Evolutionary conservation across 176 grass and related monocot species (phyloP).

Genomic region (Metroxylon sagu): DNA sequence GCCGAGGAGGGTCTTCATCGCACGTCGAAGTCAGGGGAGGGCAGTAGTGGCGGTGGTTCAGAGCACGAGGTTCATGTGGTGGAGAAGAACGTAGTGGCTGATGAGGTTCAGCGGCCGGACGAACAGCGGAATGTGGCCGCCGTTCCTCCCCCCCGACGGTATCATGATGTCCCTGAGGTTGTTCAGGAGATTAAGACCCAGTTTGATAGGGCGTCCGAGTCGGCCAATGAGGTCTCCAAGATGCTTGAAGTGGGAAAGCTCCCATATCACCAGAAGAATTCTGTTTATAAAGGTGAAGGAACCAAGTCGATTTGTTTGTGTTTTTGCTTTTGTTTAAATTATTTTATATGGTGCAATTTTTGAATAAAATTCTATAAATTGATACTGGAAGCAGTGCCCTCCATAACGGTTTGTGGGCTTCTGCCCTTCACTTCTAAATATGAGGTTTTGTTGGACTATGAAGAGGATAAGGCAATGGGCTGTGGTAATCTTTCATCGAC

Average conservation of each 20-base stretch:
- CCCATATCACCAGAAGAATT: constrained; percentile 76
- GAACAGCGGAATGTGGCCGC: constrained; percentile 1
- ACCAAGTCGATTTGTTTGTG: neutral
- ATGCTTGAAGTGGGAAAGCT: constrained; percentile 96
- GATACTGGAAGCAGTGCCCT: constrained; percentile 36
- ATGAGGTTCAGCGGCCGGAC: constrained; percentile 27
- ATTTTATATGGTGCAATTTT: neutral
- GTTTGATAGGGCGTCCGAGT: constrained; percentile 64
- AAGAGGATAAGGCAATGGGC: constrained; percentile 73
- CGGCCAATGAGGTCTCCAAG: constrained; percentile 58
- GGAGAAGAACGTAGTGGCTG: constrained; percentile 69
- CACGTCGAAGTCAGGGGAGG: constrained; percentile 46
- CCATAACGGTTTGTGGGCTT: constrained; percentile 73
- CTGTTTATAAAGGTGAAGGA: constrained; percentile 63
- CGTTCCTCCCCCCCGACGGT: constrained; percentile 28
- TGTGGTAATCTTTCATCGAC: constrained; percentile 86
- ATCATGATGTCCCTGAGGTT: constrained; percentile 59
- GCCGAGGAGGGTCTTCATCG: constrained; percentile 42
- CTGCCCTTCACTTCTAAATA: constrained; percentile 27
- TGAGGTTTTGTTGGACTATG: constrained; percentile 53
- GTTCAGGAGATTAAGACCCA: constrained; percentile 67
- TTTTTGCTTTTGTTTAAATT: neutral
- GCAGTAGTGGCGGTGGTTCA: constrained; percentile 30
- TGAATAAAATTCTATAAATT: neutral
- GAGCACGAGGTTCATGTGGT: constrained; percentile 80